These are phyloP conservation scores for Suhomyces pyralidae DNA, from an alignment of 805 yeast species.

Conservation along the genomic window DNA sequence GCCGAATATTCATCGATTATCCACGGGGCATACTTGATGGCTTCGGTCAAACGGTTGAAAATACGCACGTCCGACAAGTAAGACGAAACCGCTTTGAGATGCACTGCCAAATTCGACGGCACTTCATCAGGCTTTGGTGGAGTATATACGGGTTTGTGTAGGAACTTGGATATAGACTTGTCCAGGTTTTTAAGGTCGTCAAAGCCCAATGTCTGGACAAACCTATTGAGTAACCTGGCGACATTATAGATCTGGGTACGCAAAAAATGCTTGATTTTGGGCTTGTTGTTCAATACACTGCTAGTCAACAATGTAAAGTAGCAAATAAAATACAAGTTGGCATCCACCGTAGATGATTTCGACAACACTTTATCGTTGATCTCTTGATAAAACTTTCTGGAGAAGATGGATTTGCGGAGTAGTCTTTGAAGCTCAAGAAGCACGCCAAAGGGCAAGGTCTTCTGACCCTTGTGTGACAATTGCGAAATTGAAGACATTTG, in stretches of 20 bases:
- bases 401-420: slow-evolving; percentile 32
- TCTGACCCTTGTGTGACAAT: neutral
- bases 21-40: slow-evolving; percentile 45
- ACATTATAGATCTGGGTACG: slow-evolving; percentile 24
- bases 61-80: slow-evolving; percentile 42
- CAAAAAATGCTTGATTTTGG: slow-evolving; percentile 28
- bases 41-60: slow-evolving; percentile 40
- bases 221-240: slow-evolving; percentile 9
- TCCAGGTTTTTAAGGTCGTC: slow-evolving; percentile 15
- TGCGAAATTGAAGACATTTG: slow-evolving; percentile 13
- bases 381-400: slow-evolving; percentile 40
- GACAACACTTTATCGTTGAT: slow-evolving; percentile 39
- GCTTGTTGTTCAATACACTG: slow-evolving; percentile 36
- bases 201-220: slow-evolving; percentile 7
- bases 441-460: slow-evolving; percentile 19
- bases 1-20: slow-evolving; percentile 37
- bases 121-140: neutral
- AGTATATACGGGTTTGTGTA: slow-evolving; percentile 1
- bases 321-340: slow-evolving; percentile 41
- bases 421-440: slow-evolving; percentile 26
- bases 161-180: slow-evolving; percentile 11
- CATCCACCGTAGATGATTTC: slow-evolving; percentile 33
- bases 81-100: slow-evolving; percentile 33
- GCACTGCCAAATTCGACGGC: slow-evolving; percentile 27
- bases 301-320: slow-evolving; percentile 39